These are phyloP conservation scores for Trichosporon faecale DNA, from an alignment of 1,284 basidiomycete genomes.

Conservation along the genomic window DNA sequence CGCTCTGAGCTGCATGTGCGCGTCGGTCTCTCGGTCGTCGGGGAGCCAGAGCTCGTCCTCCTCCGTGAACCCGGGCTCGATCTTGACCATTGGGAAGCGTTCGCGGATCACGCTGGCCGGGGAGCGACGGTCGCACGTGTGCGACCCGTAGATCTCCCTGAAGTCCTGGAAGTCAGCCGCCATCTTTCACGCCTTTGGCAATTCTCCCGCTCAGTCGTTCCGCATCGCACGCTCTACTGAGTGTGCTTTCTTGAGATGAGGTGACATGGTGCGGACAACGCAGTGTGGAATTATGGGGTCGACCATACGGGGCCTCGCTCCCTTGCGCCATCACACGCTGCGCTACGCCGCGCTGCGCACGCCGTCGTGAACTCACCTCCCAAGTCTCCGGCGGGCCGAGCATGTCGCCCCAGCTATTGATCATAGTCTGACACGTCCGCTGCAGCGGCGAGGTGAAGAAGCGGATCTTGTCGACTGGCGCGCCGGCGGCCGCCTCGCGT, in stretches of 20 bases:
- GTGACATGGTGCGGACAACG: too few relatives aligned
- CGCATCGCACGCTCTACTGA: too few relatives aligned
- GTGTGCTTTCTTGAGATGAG: too few relatives aligned
- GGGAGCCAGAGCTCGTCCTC: slow-evolving; percentile 67
- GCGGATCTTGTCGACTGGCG: slow-evolving; percentile 60
- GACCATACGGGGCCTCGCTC: too few relatives aligned
- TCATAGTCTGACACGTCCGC: slow-evolving; percentile 66
- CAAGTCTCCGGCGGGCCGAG: slow-evolving; percentile 39
- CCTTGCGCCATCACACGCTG: too few relatives aligned
- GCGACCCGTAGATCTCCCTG: slow-evolving; percentile 49
- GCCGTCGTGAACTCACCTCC: slow-evolving; percentile 32
- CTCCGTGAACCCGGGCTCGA: slow-evolving; percentile 69
- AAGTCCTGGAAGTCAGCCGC: slow-evolving; percentile 29
- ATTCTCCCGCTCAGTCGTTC: too few relatives aligned
- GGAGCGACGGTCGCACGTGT: slow-evolving; percentile 49
- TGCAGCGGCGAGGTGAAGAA: slow-evolving; percentile 71
- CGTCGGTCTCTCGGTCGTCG: slow-evolving; percentile 63
- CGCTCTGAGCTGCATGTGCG: slow-evolving; percentile 59
- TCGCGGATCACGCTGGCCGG: slow-evolving; percentile 58
- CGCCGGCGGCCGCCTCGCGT: slow-evolving; percentile 56
- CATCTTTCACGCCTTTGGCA: too few relatives aligned
- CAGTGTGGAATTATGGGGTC: too few relatives aligned
- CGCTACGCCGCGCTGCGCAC: too few relatives aligned
- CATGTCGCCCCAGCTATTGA: slow-evolving; percentile 61
- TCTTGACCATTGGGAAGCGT: slow-evolving; percentile 61